Evolutionary conservation across 2,329 filamentous ascomycete genomes (phyloP).

Genomic region (Pseudogymnoascus sp.): DNA sequence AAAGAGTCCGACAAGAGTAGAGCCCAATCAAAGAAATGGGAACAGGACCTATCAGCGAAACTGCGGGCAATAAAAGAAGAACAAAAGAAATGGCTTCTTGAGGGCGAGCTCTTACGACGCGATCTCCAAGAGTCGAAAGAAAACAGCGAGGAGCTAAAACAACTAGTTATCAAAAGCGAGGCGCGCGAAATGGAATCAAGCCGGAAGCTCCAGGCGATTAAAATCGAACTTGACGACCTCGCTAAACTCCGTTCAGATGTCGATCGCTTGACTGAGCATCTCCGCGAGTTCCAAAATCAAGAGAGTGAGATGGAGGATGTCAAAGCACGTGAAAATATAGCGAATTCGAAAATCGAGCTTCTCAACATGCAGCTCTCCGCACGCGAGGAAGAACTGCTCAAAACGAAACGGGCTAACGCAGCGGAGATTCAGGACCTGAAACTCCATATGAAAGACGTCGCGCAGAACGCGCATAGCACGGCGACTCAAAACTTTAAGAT

Average conservation of each 20-base stretch:
- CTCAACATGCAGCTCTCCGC: conserved; percentile 51
- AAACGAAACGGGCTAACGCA: conserved; percentile 36
- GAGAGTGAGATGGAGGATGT: conserved; percentile 53
- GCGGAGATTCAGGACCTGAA: conserved; percentile 41
- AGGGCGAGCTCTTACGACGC: conserved; percentile 48
- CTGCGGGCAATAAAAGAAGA: conserved; percentile 61
- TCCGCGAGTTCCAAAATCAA: conserved; percentile 57
- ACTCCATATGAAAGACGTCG: conserved; percentile 16
- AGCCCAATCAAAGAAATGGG: conserved; percentile 70
- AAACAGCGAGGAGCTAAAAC: conserved; percentile 58
- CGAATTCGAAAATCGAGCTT: conserved; percentile 52
- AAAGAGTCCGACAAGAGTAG: conserved; percentile 67
- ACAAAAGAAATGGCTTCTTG: conserved; percentile 55
- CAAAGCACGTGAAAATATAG: conserved; percentile 49
- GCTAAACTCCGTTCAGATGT: conserved; percentile 53
- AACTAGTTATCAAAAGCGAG: conserved; percentile 61
- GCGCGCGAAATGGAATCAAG: conserved; percentile 57
- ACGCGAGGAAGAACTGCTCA: conserved; percentile 42
- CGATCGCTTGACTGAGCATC: conserved; percentile 50
- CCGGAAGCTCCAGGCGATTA: conserved; percentile 57
- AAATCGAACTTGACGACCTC: conserved; percentile 54
- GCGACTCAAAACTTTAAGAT: conserved; percentile 29
- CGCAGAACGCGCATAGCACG: conserved; percentile 25
- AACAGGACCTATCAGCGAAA: conserved; percentile 61
- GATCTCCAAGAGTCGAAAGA: conserved; percentile 51